Conservation (phyloP, 2,329 filamentous ascomycete species). For the Colletotrichum sublineola region DNA sequence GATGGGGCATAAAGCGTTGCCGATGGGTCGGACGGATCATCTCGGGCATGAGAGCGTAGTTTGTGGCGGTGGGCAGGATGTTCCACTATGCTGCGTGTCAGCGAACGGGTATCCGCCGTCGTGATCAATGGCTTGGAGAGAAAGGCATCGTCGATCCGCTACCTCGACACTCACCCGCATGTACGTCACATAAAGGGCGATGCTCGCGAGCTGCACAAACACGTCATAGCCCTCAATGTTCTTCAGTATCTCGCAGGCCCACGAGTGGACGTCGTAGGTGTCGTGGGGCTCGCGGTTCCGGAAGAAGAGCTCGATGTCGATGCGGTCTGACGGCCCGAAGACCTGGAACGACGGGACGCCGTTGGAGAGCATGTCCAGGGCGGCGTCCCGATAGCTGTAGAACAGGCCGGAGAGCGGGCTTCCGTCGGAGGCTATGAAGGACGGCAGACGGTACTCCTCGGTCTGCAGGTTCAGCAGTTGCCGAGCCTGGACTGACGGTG, state of each 20-base stretch:
- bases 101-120: not conserved
- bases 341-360: conserved; percentile 18
- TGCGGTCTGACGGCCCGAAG: conserved; percentile 18
- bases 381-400: conserved; percentile 33
- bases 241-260: conserved; percentile 33
- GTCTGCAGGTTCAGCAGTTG: conserved; percentile 25
- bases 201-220: conserved; percentile 28
- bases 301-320: conserved; percentile 36
- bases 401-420: conserved; percentile 32
- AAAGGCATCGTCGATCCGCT: too few relatives aligned
- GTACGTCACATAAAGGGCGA: conserved; percentile 12
- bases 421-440: conserved; percentile 30
- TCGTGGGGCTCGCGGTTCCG: conserved; percentile 17
- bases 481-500: conserved; percentile 12
- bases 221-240: conserved; percentile 29
- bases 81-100: conserved; percentile 17
- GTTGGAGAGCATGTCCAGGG: conserved; percentile 29
- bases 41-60: conserved; percentile 29
- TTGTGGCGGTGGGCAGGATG: conserved; percentile 30
- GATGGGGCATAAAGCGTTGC: conserved; percentile 27
- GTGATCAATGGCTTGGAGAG: not conserved
- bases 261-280: conserved; percentile 30
- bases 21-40: conserved; percentile 35
- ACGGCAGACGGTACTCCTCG: conserved; percentile 33
- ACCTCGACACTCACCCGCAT: conserved; percentile 25